Evolutionary conservation across 257 asterid species (phyloP).

Genomic region (Ehretia macrophylla): DNA sequence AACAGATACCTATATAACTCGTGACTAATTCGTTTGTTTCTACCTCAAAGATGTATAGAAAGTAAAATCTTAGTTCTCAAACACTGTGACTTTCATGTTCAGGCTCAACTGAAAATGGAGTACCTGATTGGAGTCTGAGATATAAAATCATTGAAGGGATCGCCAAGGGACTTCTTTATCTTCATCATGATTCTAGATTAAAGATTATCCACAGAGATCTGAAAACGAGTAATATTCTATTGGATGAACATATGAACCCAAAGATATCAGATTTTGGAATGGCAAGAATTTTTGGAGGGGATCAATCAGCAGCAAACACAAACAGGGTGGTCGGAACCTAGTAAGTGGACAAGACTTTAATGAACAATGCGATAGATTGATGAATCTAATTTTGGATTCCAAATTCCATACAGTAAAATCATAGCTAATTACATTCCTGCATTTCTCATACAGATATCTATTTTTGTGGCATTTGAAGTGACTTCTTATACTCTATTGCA

Average conservation of each 20-base stretch:
- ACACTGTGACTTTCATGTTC: neutral
- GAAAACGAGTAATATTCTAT: constrained; percentile 1
- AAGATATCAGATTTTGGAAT: constrained; percentile 1
- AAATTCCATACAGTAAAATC: neutral
- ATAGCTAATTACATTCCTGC: neutral
- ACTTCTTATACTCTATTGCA: neutral
- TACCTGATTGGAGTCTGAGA: constrained; percentile 6
- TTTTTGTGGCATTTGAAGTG: neutral
- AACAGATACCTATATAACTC: too few species aligned
- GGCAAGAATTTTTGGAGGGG: constrained; percentile 16
- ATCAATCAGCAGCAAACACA: constrained; percentile 10
- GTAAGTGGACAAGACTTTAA: neutral
- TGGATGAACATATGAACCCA: constrained; percentile 2
- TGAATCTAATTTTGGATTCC: too few species aligned
- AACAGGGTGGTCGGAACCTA: constrained; percentile 6
- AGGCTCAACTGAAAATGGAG: neutral
- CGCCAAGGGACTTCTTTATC: constrained; percentile 15
- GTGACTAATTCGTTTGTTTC: neutral
- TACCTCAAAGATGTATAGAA: neutral
- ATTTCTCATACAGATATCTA: neutral
- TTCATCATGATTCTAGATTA: constrained; percentile 11
- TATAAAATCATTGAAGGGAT: constrained; percentile 12
- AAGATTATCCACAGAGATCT: constrained; percentile 1
- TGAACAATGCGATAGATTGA: neutral
- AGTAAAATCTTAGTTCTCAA: neutral